A percentile compares a stretch with the other conserved stretches of the same genome.
Evolutionary conservation across 129 eudicot species (phyloP).

Genomic region (Tanacetum coccineum): DNA sequence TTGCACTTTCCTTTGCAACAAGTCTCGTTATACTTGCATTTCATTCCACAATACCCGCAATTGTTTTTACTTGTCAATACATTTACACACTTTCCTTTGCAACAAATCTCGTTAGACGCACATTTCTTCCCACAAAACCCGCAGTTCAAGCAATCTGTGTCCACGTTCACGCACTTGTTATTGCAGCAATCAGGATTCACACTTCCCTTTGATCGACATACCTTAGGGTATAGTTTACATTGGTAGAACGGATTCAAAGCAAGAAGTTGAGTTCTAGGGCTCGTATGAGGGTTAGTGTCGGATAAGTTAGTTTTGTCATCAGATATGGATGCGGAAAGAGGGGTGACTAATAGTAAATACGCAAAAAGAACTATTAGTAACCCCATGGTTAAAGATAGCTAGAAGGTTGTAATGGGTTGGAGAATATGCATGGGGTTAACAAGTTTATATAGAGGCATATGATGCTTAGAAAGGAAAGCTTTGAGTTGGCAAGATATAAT

Average conservation of each 20-base stretch:
- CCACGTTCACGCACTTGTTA: conserved; percentile 45
- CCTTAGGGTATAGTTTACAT: conserved; percentile 41
- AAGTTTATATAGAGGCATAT: conserved; percentile 19
- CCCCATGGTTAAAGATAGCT: conserved; percentile 22
- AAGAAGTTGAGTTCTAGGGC: conserved; percentile 18
- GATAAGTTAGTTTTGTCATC: conserved; percentile 8
- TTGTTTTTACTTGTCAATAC: conserved; percentile 22
- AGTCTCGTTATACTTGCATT: conserved; percentile 38
- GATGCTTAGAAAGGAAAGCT: conserved; percentile 25
- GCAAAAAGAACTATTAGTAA: conserved; percentile 16
- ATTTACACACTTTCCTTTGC: conserved; percentile 31
- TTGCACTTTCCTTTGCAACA: conserved; percentile 45
- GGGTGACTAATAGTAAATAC: conserved; percentile 5
- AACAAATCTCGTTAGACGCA: conserved; percentile 29
- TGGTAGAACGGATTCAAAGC: conserved; percentile 31
- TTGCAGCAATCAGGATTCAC: conserved; percentile 37
- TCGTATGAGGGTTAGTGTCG: conserved; percentile 15
- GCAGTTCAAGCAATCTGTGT: conserved; percentile 31
- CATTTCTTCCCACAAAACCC: conserved; percentile 46
- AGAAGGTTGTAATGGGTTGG: not conserved
- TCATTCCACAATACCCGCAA: conserved; percentile 41
- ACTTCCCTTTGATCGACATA: conserved; percentile 36
- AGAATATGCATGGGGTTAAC: not conserved
- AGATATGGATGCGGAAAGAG: conserved; percentile 11
- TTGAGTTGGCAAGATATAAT: conserved; percentile 28